Base-by-base conservation (phyloP, 768 basidiomycete genomes). In the Fistulinella prunicolor region DNA sequence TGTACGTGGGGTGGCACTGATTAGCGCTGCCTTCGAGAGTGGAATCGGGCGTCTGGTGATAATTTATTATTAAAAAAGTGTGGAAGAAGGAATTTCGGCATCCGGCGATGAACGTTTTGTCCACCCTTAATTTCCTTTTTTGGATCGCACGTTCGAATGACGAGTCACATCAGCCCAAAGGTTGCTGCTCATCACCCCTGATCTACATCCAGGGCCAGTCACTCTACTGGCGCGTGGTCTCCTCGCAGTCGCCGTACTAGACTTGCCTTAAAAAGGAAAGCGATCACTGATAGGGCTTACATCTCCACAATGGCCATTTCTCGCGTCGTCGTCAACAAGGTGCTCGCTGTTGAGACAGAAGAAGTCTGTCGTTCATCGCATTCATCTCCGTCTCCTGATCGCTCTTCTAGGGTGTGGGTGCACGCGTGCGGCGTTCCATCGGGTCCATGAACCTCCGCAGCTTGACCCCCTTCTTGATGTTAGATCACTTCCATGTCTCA, bases 401-500 rank as follows among this genome's bases (percentile, higher is more conserved):
- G 2, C 4, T 13, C 28, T 9, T 14, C 6, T 48, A 88, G 85
- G 91, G 94, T 9, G 86, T 70, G 3, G 91, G 91, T 6, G 94
- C 87, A 16, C 72, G 76, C 42, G 95, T 97, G 19, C 78, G 93
- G 49, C 76, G 95, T 41, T 89, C 86, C 35, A 96, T 97, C 53
- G 95, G 95, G 7, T 78, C 83, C 4, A 70, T 72, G 67, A 72
- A 65, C 38, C 73, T 97, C 30, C 75, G 83, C 42, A 96, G 94
- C 63, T 69, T 96, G 34, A 85, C 86, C 0, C 94, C 94, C 1
- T 97, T 97, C 75, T 75, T 97, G 44, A 84, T 97, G 87, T 71
- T 90, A 10, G 88, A 91, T 62, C 85, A 94, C 61, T 91, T 91
- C 61, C 80, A 83, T 58, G 77, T 88, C 46, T 67, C 71, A 1